Evolutionary conservation across 2,329 filamentous ascomycete genomes (phyloP).

Genomic region (Pseudogymnoascus sp.): DNA sequence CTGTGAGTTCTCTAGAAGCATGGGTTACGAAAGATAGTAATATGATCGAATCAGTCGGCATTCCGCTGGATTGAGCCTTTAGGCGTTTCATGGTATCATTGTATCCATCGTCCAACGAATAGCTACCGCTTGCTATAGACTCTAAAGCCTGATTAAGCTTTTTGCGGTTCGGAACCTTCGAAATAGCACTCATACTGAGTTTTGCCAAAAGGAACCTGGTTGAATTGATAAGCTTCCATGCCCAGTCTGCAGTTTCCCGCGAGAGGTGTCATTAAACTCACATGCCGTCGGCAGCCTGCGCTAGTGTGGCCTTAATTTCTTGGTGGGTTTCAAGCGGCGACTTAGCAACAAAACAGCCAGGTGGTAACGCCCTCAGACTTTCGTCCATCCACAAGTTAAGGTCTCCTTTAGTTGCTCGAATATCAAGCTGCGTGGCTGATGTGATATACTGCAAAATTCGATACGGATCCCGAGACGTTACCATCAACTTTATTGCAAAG

Average conservation of each 20-base stretch:
- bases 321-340: not conserved
- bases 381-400: not conserved
- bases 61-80: not conserved
- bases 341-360: not conserved
- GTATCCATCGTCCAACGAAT: not conserved
- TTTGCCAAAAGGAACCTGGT: not conserved
- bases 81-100: not conserved
- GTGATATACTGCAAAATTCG: not conserved
- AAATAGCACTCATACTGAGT: not conserved
- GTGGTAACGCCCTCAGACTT: not conserved
- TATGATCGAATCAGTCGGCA: not conserved
- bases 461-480: not conserved
- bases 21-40: not conserved
- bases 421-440: not conserved
- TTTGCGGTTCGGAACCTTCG: not conserved
- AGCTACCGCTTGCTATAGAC: not conserved
- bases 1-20: not conserved
- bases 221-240: not conserved
- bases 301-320: not conserved
- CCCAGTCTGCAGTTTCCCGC: not conserved
- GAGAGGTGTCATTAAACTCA: not conserved
- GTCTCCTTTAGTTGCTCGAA: not conserved
- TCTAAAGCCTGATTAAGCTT: not conserved
- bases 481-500: not conserved
- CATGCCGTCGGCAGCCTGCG: not conserved